Conservation (phyloP, 2,329 filamentous ascomycete genomes). For the Talaromyces sp. region DNA sequence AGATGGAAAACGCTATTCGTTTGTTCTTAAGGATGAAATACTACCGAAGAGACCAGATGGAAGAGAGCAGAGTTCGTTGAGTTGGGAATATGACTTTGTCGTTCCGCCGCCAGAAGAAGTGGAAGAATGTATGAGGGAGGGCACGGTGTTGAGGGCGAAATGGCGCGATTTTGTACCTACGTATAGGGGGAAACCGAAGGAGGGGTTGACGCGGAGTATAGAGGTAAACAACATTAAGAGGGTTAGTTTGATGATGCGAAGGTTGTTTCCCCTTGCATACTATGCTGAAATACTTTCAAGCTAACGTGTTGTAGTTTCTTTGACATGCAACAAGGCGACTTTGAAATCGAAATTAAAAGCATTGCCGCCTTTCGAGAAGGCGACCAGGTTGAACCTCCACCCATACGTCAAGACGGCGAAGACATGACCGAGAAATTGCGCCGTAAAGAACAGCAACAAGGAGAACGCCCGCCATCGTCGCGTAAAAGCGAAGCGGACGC, state of each 20-base stretch:
- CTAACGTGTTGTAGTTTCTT: slow-evolving; percentile 60
- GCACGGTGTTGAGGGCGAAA: slow-evolving; percentile 51
- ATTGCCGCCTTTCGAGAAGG: slow-evolving; percentile 46
- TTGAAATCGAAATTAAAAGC: slow-evolving; percentile 55
- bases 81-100: slow-evolving; percentile 69
- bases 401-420: not conserved
- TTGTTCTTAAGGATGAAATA: slow-evolving; percentile 70
- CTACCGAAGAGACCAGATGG: slow-evolving; percentile 56
- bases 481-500: not conserved
- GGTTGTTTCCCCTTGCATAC: slow-evolving; percentile 47
- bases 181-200: slow-evolving; percentile 65
- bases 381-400: not conserved
- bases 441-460: not conserved
- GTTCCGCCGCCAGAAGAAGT: slow-evolving; percentile 13
- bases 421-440: not conserved
- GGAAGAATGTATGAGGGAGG: slow-evolving; percentile 25
- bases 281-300: not conserved
- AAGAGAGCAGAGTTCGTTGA: slow-evolving; percentile 67
- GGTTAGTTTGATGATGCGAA: slow-evolving; percentile 76
- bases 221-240: slow-evolving; percentile 60
- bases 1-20: slow-evolving; percentile 67
- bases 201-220: slow-evolving; percentile 55
- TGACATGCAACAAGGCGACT: slow-evolving; percentile 66
- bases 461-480: not conserved
- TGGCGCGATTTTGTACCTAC: slow-evolving; percentile 68